Percentiles rank a stretch among this genome's conserved stretches.
phyloP scores from a whole-genome alignment of 139 green algal genomes.

The Chlamydomonas sp. region DNA sequence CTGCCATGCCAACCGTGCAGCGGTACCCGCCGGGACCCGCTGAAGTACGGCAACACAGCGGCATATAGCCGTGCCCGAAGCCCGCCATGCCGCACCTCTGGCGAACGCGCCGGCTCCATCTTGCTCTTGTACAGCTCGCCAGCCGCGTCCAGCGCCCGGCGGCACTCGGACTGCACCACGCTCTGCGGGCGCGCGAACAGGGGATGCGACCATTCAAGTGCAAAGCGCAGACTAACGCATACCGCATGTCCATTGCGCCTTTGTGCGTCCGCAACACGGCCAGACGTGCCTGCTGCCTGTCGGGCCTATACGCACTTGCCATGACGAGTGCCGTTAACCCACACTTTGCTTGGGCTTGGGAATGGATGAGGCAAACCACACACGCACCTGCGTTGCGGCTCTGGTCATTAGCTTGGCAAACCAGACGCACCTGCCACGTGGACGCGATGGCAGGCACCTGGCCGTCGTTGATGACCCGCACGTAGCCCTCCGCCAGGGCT shows the following conservation, averaged over 20 bases:
- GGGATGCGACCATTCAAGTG: not conserved
- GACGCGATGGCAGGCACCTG: conserved; percentile 52
- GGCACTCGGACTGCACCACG: conserved; percentile 53
- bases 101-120: not conserved
- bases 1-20: no score
- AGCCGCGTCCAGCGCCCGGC: conserved; percentile 46
- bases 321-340: no score
- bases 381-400: not conserved
- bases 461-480: conserved; percentile 86
- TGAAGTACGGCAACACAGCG: not conserved
- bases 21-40: not conserved
- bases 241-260: no score
- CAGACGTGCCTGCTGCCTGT: no score
- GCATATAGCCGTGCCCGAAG: not conserved
- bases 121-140: conserved; percentile 41
- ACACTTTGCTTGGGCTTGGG: no score
- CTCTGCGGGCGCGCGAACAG: not conserved
- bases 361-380: no score
- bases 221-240: no score
- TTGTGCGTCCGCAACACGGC: no score
- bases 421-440: conserved; percentile 45
- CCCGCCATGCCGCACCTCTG: not conserved
- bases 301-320: no score
- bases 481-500: conserved; percentile 37
- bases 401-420: not conserved